phyloP scores from a whole-genome alignment of 306 rosid species.

The Purshia tridentata region DNA sequence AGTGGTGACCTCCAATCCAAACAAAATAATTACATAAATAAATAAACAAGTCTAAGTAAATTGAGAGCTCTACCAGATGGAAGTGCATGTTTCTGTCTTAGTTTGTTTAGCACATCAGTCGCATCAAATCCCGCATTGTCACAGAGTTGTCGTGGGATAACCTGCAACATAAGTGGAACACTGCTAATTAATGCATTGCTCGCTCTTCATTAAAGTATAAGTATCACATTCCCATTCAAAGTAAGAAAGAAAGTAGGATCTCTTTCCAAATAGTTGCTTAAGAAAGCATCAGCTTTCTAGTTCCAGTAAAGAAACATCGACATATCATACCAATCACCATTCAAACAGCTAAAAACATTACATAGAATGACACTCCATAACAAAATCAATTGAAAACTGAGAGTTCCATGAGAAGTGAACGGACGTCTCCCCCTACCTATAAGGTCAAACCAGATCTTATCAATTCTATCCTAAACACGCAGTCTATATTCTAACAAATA shows the following conservation, averaged over 20 bases:
- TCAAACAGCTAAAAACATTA: no score
- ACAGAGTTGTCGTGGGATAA: slow-evolving; percentile 93
- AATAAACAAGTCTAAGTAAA: neutral
- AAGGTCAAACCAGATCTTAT: neutral
- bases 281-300: neutral
- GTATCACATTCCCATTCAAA: neutral
- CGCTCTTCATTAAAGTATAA: neutral
- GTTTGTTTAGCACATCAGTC: slow-evolving; percentile 92
- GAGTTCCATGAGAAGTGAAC: slow-evolving; percentile 5
- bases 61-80: slow-evolving; percentile 60
- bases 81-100: slow-evolving; percentile 92
- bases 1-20: neutral
- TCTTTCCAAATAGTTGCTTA: neutral
- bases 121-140: slow-evolving; percentile 99
- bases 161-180: slow-evolving; percentile 46
- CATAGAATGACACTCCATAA: neutral
- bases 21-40: neutral
- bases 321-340: neutral
- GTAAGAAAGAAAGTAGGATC: neutral
- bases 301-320: neutral
- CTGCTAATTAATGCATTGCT: slow-evolving; percentile 17
- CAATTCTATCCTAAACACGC: neutral
- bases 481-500: neutral
- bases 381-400: neutral
- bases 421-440: neutral